These are phyloP conservation scores for Nakazawaea wickerhamii DNA, from an alignment of 805 yeast genomes.

Conservation along the genomic window DNA sequence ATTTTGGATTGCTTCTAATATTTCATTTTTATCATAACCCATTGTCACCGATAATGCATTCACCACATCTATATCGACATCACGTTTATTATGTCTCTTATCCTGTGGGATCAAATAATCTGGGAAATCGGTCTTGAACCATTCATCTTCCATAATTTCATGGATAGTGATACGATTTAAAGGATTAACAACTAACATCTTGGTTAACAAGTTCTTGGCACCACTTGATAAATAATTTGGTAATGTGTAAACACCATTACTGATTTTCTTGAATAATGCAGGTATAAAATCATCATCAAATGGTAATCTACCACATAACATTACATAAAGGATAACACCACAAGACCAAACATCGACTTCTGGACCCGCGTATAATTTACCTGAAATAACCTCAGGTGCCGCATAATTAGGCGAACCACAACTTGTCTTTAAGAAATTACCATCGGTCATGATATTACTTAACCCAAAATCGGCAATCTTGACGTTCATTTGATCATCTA, in stretches of 20 bases:
- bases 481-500: constrained; percentile 87
- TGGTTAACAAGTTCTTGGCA: constrained; percentile 73
- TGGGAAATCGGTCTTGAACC: constrained; percentile 82
- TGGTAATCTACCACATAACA: constrained; percentile 93
- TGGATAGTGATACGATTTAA: constrained; percentile 87
- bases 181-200: constrained; percentile 94
- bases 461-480: constrained; percentile 96
- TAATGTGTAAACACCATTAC: constrained; percentile 86
- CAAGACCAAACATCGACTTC: constrained; percentile 98
- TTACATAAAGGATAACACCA: constrained; percentile 91
- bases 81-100: constrained; percentile 31
- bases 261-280: constrained; percentile 84
- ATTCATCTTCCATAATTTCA: constrained; percentile 88
- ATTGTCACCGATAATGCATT: constrained; percentile 70
- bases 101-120: constrained; percentile 69
- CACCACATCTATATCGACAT: constrained; percentile 72
- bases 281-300: constrained; percentile 97
- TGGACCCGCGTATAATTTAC: constrained; percentile 94
- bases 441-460: constrained; percentile 95
- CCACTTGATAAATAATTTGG: constrained; percentile 85
- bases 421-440: constrained; percentile 87
- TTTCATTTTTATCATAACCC: constrained; percentile 87
- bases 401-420: constrained; percentile 98
- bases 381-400: constrained; percentile 95
- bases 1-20: constrained; percentile 53